These are phyloP conservation scores for Chaetomium sp. DNA, from an alignment of 2,329 filamentous ascomycete genomes.

Conservation along the genomic window DNA sequence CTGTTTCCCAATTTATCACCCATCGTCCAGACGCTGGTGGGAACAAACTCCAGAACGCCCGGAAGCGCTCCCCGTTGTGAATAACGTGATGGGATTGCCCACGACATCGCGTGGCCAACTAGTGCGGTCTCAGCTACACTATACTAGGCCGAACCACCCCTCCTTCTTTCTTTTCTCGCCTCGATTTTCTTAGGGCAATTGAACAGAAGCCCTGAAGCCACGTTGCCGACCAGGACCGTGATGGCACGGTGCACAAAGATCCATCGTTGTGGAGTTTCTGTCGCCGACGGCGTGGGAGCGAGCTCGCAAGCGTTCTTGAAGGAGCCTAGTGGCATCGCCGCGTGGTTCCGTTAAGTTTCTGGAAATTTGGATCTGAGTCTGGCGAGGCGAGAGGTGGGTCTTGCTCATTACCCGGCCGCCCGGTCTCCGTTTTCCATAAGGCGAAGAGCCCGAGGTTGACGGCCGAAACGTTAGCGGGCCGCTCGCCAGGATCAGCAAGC, in stretches of 20 bases:
- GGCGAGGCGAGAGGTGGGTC: conserved; percentile 7
- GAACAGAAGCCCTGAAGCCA: not conserved
- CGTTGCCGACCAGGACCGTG: conserved; percentile 1
- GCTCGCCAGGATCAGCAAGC: too few relatives aligned
- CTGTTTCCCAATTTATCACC: too few relatives aligned
- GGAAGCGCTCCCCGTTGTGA: too few relatives aligned
- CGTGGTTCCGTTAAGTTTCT: conserved; percentile 19
- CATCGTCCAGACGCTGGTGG: too few relatives aligned
- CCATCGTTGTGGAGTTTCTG: conserved; percentile 2
- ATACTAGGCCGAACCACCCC: too few relatives aligned
- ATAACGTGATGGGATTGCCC: too few relatives aligned
- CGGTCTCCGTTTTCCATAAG: conserved; percentile 9
- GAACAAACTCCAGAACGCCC: too few relatives aligned
- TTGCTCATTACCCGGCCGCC: conserved; percentile 4
- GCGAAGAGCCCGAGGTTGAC: not conserved
- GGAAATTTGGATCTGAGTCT: conserved; percentile 23
- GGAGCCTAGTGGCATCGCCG: conserved; percentile 18
- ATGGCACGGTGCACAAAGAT: not conserved
- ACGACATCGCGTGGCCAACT: too few relatives aligned
- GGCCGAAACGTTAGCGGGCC: not conserved
- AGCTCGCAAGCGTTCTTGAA: conserved; percentile 4
- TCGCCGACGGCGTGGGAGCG: conserved; percentile 2
- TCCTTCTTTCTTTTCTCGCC: not conserved
- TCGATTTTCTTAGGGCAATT: not conserved
- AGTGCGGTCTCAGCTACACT: too few relatives aligned